Evolutionary conservation across 208 protist species (phyloP).

Genomic region (Novymonas esmeraldas): DNA sequence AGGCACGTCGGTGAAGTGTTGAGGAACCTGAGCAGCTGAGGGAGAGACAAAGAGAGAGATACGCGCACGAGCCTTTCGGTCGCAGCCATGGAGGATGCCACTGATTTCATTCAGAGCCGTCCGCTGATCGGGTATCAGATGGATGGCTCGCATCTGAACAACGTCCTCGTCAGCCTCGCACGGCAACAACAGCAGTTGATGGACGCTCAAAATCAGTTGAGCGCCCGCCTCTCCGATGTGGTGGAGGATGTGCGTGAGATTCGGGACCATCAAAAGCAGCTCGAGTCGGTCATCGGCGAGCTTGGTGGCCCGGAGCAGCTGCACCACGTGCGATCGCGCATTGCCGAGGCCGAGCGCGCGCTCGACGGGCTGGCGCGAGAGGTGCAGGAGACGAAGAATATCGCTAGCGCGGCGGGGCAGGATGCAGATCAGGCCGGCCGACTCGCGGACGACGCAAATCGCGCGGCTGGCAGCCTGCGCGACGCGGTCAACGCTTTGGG

Average conservation of each 20-base stretch:
- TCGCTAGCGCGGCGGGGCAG: slow-evolving; percentile 35
- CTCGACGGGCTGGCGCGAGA: slow-evolving; percentile 43
- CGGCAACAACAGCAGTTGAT: slow-evolving; percentile 60
- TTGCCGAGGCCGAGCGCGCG: slow-evolving; percentile 55
- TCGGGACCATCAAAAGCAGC: slow-evolving; percentile 38
- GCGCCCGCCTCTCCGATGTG: slow-evolving; percentile 43
- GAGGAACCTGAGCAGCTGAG: not conserved
- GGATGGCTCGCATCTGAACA: slow-evolving; percentile 80
- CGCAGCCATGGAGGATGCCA: slow-evolving; percentile 50
- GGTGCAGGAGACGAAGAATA: slow-evolving; percentile 40
- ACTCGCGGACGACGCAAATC: slow-evolving; percentile 49
- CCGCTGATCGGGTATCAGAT: slow-evolving; percentile 85
- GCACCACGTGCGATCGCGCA: slow-evolving; percentile 37
- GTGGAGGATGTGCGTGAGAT: slow-evolving; percentile 52
- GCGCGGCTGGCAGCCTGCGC: slow-evolving; percentile 30
- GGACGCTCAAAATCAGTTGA: slow-evolving; percentile 42
- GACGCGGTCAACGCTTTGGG: slow-evolving; percentile 38
- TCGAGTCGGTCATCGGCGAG: slow-evolving; percentile 50
- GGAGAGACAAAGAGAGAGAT: no score
- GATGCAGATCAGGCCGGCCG: slow-evolving; percentile 55
- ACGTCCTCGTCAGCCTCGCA: slow-evolving; percentile 65
- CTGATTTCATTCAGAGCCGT: slow-evolving; percentile 77
- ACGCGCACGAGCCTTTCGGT: not conserved
- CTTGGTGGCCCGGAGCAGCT: slow-evolving; percentile 38
- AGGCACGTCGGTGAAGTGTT: not conserved